phyloP scores from a whole-genome alignment of 805 yeast genomes.

The Candida loeiensis region DNA sequence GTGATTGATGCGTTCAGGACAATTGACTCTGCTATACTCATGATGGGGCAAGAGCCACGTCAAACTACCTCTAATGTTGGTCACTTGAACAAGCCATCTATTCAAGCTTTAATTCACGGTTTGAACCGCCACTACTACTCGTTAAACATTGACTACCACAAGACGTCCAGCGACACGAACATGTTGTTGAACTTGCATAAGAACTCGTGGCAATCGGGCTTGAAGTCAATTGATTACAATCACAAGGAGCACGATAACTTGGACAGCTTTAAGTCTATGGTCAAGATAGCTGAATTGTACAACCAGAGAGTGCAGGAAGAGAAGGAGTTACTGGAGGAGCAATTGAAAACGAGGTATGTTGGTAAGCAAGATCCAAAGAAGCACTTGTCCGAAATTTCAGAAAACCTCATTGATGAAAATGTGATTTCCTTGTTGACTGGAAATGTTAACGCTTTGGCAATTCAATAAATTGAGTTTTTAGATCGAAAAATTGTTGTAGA shows the following conservation, averaged over 20 bases:
- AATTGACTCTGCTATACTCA: conserved; percentile 78
- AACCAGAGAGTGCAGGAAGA: conserved; percentile 91
- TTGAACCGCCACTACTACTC: conserved; percentile 96
- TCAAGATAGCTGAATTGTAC: conserved; percentile 84
- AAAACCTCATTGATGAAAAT: conserved; percentile 81
- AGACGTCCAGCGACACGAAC: conserved; percentile 86
- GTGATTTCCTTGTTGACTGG: conserved; percentile 84
- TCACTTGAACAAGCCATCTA: conserved; percentile 90
- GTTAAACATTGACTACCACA: conserved; percentile 88
- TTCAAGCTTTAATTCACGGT: conserved; percentile 96
- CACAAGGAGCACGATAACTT: conserved; percentile 73
- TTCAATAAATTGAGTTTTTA: conserved; percentile 45
- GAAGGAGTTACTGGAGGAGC: conserved; percentile 80
- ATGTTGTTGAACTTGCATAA: conserved; percentile 94
- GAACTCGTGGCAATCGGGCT: conserved; percentile 92
- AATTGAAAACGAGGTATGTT: conserved; percentile 90
- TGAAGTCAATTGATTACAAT: conserved; percentile 71
- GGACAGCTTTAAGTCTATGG: conserved; percentile 72
- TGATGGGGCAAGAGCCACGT: conserved; percentile 97
- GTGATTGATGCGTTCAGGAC: conserved; percentile 98
- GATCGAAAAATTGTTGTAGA: conserved; percentile 1
- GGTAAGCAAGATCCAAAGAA: conserved; percentile 99
- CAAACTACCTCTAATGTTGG: conserved; percentile 97
- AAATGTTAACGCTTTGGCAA: conserved; percentile 85
- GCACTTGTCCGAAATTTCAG: conserved; percentile 88